A percentile compares a stretch with the other conserved stretches of the same genome.
Evolutionary conservation across 2,329 filamentous ascomycete species (phyloP).

Genomic region (Botrytis galanthina): DNA sequence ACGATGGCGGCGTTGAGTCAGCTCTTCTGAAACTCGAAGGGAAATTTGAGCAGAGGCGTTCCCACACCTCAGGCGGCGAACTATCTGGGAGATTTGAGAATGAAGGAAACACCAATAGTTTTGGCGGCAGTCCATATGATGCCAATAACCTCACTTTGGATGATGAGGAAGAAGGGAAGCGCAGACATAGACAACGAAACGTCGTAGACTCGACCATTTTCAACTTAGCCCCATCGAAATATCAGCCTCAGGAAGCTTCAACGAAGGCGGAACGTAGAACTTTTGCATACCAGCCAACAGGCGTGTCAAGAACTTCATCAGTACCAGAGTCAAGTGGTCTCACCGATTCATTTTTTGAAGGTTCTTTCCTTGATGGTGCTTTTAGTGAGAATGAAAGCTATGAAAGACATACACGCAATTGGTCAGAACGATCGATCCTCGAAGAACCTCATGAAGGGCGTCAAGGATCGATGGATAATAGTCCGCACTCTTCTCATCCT

Average conservation of each 20-base stretch:
- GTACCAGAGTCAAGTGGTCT: slow-evolving; percentile 59
- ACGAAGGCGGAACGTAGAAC: slow-evolving; percentile 32
- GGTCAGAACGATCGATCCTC: slow-evolving; percentile 56
- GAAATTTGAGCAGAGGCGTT: slow-evolving; percentile 61
- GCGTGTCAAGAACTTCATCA: slow-evolving; percentile 32
- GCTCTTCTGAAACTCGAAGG: slow-evolving; percentile 90
- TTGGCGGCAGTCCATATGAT: slow-evolving; percentile 32
- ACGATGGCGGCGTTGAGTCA: slow-evolving; percentile 88
- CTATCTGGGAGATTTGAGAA: slow-evolving; percentile 20
- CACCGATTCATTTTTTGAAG: slow-evolving; percentile 71
- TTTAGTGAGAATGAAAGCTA: slow-evolving; percentile 49
- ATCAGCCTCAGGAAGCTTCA: slow-evolving; percentile 27
- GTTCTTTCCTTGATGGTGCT: slow-evolving; percentile 71
- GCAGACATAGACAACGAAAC: slow-evolving; percentile 47
- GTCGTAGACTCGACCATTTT: slow-evolving; percentile 44
- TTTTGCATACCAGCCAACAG: slow-evolving; percentile 34
- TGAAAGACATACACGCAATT: slow-evolving; percentile 45
- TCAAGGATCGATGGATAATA: slow-evolving; percentile 28
- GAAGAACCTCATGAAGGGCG: slow-evolving; percentile 47
- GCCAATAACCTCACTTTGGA: slow-evolving; percentile 27
- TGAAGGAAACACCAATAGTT: slow-evolving; percentile 30
- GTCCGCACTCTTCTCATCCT: slow-evolving; percentile 39
- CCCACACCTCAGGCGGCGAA: slow-evolving; percentile 29
- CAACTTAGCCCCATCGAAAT: slow-evolving; percentile 32
- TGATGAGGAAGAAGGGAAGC: slow-evolving; percentile 45